Evolutionary conservation across 176 grass and related monocot species (phyloP), one percentile per base, ranked within the genome.

Genomic region (Oryza glaberrima): DNA sequence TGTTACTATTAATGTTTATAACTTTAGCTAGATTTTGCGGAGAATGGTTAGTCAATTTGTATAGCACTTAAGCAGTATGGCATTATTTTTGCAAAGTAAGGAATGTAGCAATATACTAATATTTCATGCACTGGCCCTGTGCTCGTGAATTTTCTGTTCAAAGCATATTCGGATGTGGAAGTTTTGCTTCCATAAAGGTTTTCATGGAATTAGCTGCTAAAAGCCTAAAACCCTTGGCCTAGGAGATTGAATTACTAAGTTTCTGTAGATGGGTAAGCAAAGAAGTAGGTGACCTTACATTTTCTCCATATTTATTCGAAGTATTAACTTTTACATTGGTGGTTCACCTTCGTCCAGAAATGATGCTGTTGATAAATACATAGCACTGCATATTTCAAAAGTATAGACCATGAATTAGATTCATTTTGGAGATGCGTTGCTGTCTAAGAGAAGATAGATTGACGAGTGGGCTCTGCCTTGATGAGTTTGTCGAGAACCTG

Each of bases 111-210:
- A 10, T 58, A 23, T 19, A 36, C 47, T 67, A 12, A 17, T 66
- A 60, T 46, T 87, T 77, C 13, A 40, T 68, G 65, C 7, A 20
- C 19, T 71, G 44, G 19, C 12, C 17, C 32, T 83, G 7, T 41
- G 48, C 40, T 78, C 23, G 11, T 7, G 38, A 25, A 56, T 66
- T 72, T 70, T 83, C 20, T 67, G 25, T 52, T 69, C 6, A 80
- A 9, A 69, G 32, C 6, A 51, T 52, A 13, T 69, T 38, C 28
- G 9, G 13, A 66, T 44, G 15, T 78, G 41, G n/a, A 40, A 44
- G 65, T 5, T 72, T 67, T 72, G 72, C 28, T 82, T 71, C 26
- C 41, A 6, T 51, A 82, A 10, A 2, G 11, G 49, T 26, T 84
- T 76, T 6, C 30, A 25, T 67, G 19, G 46, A 76, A 19, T 68